Evolutionary conservation across 345 rosid species (phyloP).

Genomic region (Brassica carinata): DNA sequence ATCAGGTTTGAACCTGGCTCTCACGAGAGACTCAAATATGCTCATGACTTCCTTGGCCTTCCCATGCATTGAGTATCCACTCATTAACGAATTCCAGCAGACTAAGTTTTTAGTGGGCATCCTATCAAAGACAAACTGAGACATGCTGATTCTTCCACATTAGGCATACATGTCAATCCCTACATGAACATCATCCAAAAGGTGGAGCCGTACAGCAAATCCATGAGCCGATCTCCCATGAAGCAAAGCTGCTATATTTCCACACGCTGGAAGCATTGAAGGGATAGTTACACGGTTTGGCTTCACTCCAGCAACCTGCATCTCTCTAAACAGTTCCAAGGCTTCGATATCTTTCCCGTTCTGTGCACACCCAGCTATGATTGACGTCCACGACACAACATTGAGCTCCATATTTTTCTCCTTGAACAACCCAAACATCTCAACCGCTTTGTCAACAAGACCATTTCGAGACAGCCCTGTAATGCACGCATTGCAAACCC

Average conservation of each 20-base stretch:
- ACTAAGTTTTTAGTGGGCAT: conserved; percentile 63
- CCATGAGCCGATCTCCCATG: conserved; percentile 66
- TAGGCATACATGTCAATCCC: conserved; percentile 78
- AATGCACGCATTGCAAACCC: conserved; percentile 59
- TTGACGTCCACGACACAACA: conserved; percentile 69
- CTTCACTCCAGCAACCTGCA: conserved; percentile 47
- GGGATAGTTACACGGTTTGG: too few species aligned
- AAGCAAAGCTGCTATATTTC: conserved; percentile 61
- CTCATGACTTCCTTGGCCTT: conserved; percentile 56
- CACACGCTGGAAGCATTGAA: too few species aligned
- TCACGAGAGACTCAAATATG: conserved; percentile 55
- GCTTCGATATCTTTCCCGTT: conserved; percentile 72
- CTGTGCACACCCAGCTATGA: conserved; percentile 62
- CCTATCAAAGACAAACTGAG: conserved; percentile 55
- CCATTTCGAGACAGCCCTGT: conserved; percentile 63
- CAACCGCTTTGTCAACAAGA: conserved; percentile 53
- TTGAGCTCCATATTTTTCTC: conserved; percentile 48
- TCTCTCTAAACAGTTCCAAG: conserved; percentile 59
- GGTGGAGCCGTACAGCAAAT: conserved; percentile 51
- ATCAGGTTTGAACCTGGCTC: conserved; percentile 57
- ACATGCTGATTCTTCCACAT: conserved; percentile 61
- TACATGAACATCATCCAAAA: conserved; percentile 53
- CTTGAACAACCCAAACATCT: conserved; percentile 48
- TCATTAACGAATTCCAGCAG: conserved; percentile 75
- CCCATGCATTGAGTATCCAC: conserved; percentile 77